Percentiles rank a stretch among this genome's conserved stretches.
Conservation (phyloP, 306 rosid species). For the Glycine soja region DNA sequence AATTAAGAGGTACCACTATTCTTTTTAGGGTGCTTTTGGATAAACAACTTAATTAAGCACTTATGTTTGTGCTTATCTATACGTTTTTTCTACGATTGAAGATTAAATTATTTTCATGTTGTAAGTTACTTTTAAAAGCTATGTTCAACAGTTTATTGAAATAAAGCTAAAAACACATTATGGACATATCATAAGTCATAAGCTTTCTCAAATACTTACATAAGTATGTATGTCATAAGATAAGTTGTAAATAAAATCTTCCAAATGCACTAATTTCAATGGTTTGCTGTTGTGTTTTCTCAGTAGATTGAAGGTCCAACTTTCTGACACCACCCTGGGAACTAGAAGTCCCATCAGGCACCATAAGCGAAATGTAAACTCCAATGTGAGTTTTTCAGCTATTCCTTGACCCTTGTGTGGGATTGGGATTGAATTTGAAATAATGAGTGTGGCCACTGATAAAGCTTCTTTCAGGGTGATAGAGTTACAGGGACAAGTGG, state of each 20-base stretch:
- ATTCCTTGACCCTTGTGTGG: slow-evolving; percentile 19
- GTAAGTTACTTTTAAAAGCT: background rate
- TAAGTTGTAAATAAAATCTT: background rate
- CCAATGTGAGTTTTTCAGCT: slow-evolving; percentile 60
- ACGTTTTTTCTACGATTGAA: background rate
- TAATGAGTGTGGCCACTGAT: slow-evolving; percentile 10
- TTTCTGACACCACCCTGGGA: slow-evolving; percentile 78
- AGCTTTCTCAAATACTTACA: no score
- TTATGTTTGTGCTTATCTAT: background rate
- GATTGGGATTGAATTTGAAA: slow-evolving; percentile 29
- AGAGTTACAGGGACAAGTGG: slow-evolving; percentile 54
- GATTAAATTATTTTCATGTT: background rate
- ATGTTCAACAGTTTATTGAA: no score
- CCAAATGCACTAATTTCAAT: background rate
- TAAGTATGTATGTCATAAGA: no score
- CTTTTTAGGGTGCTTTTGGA: background rate
- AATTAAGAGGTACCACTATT: background rate
- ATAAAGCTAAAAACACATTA: no score
- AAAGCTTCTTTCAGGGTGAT: slow-evolving; percentile 60
- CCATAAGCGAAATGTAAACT: slow-evolving; percentile 63
- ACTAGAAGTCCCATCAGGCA: slow-evolving; percentile 83
- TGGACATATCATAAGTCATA: no score
- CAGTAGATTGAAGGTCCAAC: slow-evolving; percentile 85
- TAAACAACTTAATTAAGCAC: background rate
- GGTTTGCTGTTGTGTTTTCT: slow-evolving; percentile 39